Conservation (phyloP, 2,329 filamentous ascomycete genomes). For the Fusarium xyrophilum region DNA sequence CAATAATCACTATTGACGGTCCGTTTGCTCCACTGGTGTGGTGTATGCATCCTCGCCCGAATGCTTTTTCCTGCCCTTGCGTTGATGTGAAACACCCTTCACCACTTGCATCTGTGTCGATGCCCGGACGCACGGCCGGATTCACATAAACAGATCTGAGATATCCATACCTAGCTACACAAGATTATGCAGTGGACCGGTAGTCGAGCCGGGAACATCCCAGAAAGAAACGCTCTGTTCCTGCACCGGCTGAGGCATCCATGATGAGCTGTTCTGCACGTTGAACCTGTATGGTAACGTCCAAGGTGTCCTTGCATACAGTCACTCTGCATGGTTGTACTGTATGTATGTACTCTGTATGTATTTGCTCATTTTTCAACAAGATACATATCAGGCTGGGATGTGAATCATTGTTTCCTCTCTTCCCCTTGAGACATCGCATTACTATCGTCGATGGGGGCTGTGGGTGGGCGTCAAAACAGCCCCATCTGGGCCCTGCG, state of each 20-base stretch:
- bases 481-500: constrained; percentile 17
- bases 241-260: constrained; percentile 25
- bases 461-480: constrained; percentile 2
- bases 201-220: constrained; percentile 20
- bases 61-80: constrained; percentile 12
- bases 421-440: neutral
- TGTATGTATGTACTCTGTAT: neutral
- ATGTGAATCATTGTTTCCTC: neutral
- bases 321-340: neutral
- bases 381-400: neutral
- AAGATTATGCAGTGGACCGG: constrained; percentile 5
- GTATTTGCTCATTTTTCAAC: neutral
- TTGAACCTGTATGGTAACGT: constrained; percentile 14
- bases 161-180: neutral
- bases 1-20: neutral
- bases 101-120: neutral
- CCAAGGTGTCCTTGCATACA: neutral
- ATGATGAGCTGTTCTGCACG: constrained; percentile 22
- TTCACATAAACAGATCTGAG: constrained; percentile 5
- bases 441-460: neutral
- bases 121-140: neutral
- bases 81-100: constrained; percentile 6
- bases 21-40: neutral
- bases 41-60: neutral
- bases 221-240: constrained; percentile 19